These are phyloP conservation scores for Basidiobolus heterosporus DNA, from an alignment of 371 early-diverging fungal genomes.

Conservation along the genomic window DNA sequence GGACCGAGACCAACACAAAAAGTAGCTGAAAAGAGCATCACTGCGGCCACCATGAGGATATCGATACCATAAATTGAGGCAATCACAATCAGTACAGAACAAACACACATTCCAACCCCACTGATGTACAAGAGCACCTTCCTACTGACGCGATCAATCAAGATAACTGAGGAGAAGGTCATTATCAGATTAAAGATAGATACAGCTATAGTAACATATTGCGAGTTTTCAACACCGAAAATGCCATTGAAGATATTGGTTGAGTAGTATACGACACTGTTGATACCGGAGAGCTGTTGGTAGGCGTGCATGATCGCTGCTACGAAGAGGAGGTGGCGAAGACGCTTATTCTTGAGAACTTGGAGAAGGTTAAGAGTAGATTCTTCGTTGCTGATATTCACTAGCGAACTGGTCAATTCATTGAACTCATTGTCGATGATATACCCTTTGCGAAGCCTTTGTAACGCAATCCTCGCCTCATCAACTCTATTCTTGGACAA, in stretches of 20 bases:
- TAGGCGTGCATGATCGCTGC: constrained; percentile 22
- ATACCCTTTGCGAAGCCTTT: constrained; percentile 32
- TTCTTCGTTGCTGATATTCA: background rate
- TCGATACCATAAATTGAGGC: constrained; percentile 27
- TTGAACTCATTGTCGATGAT: constrained; percentile 38
- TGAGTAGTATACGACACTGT: constrained; percentile 62
- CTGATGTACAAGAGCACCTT: constrained; percentile 47
- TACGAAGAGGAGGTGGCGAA: constrained; percentile 33
- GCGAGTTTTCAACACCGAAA: constrained; percentile 25
- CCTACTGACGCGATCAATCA: constrained; percentile 63
- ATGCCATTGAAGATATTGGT: constrained; percentile 25
- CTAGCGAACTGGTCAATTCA: constrained; percentile 22
- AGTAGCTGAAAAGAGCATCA: constrained; percentile 57
- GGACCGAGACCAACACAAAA: constrained; percentile 75
- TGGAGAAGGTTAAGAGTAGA: constrained; percentile 11
- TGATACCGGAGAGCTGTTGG: constrained; percentile 79
- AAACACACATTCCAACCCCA: constrained; percentile 30
- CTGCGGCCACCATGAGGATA: constrained; percentile 39
- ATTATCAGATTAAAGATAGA: constrained; percentile 31
- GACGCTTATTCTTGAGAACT: constrained; percentile 21
- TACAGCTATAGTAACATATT: constrained; percentile 30
- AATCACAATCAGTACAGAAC: constrained; percentile 29
- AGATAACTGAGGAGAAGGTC: constrained; percentile 25
- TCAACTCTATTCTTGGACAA: constrained; percentile 32
- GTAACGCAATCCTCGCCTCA: constrained; percentile 35